These are phyloP conservation scores for Thymus mandschuricus DNA, from an alignment of 257 asterid species.

Conservation along the genomic window DNA sequence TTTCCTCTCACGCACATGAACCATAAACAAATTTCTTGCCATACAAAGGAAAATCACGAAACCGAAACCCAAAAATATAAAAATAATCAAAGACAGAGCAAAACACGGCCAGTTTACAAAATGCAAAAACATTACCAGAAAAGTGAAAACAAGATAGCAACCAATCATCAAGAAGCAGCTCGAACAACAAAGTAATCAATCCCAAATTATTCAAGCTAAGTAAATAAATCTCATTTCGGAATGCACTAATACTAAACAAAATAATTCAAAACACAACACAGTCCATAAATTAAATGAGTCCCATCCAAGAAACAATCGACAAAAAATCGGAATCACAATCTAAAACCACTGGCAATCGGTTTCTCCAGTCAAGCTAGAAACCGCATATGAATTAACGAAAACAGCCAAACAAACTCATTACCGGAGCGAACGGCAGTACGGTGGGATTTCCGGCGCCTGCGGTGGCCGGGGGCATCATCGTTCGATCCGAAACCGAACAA, in stretches of 20 bases:
- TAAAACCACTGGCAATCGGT: constrained; percentile 9
- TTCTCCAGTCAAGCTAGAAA: constrained; percentile 11
- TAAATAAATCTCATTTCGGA: constrained; percentile 8
- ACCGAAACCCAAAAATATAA: neutral
- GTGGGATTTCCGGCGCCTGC: constrained; percentile 47
- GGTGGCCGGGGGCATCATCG: constrained; percentile 43
- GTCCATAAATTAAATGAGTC: neutral
- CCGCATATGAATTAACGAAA: constrained; percentile 5
- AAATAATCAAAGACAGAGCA: neutral
- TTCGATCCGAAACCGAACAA: constrained; percentile 50
- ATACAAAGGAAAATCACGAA: neutral
- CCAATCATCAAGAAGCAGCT: constrained; percentile 21
- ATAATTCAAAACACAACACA: neutral
- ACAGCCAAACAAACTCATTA: neutral
- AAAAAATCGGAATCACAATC: constrained; percentile 7
- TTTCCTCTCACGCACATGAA: constrained; percentile 8
- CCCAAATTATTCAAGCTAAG: constrained; percentile 5
- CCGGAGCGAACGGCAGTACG: constrained; percentile 45
- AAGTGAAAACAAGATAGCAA: constrained; percentile 15
- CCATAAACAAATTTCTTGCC: neutral
- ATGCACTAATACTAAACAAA: neutral
- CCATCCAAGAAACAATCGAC: constrained; percentile 18
- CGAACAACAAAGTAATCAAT: constrained; percentile 23
- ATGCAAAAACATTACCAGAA: constrained; percentile 25
- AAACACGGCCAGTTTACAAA: neutral